Base-by-base conservation (phyloP, 2,329 filamentous ascomycete genomes). In the Aspergillus pseudotamarii region DNA sequence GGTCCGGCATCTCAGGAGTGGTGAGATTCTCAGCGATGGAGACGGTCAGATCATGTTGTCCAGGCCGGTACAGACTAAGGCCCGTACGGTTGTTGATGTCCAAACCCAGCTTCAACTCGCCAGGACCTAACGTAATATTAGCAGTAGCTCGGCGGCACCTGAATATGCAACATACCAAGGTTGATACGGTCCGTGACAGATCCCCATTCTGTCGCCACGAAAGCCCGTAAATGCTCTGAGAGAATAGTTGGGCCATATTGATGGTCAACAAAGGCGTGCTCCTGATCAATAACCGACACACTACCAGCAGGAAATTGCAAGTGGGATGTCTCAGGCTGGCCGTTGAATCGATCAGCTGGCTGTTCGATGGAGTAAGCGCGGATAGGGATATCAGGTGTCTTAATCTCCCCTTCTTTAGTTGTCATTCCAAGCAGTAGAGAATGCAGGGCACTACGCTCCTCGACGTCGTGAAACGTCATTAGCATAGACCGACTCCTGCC, bases 101-200 rank as follows among this genome's bases (percentile, higher is more conserved):
- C 38, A 93, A 80, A 34, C 87, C 84, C 56, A 93, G 75, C 69
- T 87, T 87, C 69, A 93, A 75, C 76, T 93, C 90, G n/a, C 91
- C 91, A 12, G 89, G 89, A 2, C 85, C 89, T 70, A 57, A 3
- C 59, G 8, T 19, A 57, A 19, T 41, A 57, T 73, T 57, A 76
- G 68, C 43, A 57, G 11, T 9, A 11, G 23, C 45, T 51, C 6
- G 5, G 51, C 14, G 21, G 6, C 8, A 38, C 32, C 32, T 10
- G 12, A 8, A 6, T 9, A 23, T 36, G 26, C 51, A 23, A 63
- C 79, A 75, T 79, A 83, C 84, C 82, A 59, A 96, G 83, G 69
- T 96, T 96, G 72, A 97, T 84, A 43, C 93, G 87, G 78, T 97
- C 94, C 2, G 91, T 92, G 19, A 96, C 82, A 48, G 89, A 92